Base-by-base conservation (phyloP, 2,329 filamentous ascomycete species). In the Trematosphaeria pertusa region DNA sequence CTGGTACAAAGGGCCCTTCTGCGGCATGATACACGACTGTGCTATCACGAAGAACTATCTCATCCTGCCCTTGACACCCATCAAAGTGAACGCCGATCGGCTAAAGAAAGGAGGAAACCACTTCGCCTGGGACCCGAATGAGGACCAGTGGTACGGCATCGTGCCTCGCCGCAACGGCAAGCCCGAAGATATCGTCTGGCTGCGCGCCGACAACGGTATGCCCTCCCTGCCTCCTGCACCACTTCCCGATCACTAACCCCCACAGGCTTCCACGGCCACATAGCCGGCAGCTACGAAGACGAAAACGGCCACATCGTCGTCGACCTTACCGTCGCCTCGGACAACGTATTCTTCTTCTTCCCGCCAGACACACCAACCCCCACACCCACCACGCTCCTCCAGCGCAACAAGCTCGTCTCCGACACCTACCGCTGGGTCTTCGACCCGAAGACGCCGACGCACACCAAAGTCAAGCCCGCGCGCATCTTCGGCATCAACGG, bases 71-170 rank as follows among this genome's bases (percentile, higher is more conserved):
- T 55, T 74, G 37, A 73, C 67, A 26, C 70, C 71, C 5, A 67
- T 75, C 30, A 71, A 73, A 43, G 65, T 58, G 8, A 56, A 65
- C 33, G 42, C 61, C 0, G 73, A 72, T 9, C 54, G 71, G 5
- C 48, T 75, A 52, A 70, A 71, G 49, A 61, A 47, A 36, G 72
- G 72, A 10, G 72, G 72, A 3, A 70, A 74, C 38, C 69, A 74
- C 41, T 75, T 72, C 53, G 70, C 71, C 0, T 75, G 69, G 69
- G 65, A 71, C 36, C 76, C 79, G 0, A 67, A 79, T 3, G 79
- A 82, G 59, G 79, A 82, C 55, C 79, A 82, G 58, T 78, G 76
- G 65, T 83, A 82, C 51, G 81, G 78, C 0, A 69, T 83, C 11
- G 78, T 82, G 2, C 80, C 80, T 3, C 70, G 81, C 6, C 63